Conservation (phyloP, 371 early-diverging fungal genomes). For the Syncephalastrum sp. region DNA sequence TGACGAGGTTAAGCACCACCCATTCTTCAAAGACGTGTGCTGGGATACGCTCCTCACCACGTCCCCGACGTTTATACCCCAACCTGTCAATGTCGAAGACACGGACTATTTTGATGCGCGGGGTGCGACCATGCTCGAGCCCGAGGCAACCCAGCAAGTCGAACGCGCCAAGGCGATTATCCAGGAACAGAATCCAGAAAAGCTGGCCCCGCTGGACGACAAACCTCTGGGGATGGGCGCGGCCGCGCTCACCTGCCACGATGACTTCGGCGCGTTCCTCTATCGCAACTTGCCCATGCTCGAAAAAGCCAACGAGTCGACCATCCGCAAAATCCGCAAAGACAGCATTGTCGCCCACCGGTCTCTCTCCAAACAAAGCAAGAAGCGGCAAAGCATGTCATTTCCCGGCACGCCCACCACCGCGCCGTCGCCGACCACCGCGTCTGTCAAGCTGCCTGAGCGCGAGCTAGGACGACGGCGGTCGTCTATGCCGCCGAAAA, state of each 20-base stretch:
- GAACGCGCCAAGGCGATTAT: conserved; percentile 41
- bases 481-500: neutral
- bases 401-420: neutral
- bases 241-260: conserved; percentile 7
- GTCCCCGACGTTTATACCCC: conserved; percentile 85
- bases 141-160: conserved; percentile 24
- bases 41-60: conserved; percentile 71
- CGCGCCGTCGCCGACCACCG: neutral
- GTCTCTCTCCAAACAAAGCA: conserved; percentile 5
- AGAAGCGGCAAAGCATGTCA: neutral
- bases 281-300: conserved; percentile 88
- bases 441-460: conserved; percentile 1
- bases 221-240: neutral
- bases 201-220: conserved; percentile 5
- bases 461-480: neutral
- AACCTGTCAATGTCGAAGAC: conserved; percentile 74
- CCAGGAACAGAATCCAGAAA: conserved; percentile 41
- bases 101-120: conserved; percentile 94
- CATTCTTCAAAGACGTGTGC: conserved; percentile 63
- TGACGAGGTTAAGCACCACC: conserved; percentile 65
- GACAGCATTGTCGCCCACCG: conserved; percentile 27
- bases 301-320: conserved; percentile 87
- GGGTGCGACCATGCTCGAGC: conserved; percentile 63
- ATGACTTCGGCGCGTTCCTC: conserved; percentile 90
- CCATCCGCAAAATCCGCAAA: conserved; percentile 68